Conservation (phyloP, 192 early-diverging fungal genomes). For the Podila epicladia region DNA sequence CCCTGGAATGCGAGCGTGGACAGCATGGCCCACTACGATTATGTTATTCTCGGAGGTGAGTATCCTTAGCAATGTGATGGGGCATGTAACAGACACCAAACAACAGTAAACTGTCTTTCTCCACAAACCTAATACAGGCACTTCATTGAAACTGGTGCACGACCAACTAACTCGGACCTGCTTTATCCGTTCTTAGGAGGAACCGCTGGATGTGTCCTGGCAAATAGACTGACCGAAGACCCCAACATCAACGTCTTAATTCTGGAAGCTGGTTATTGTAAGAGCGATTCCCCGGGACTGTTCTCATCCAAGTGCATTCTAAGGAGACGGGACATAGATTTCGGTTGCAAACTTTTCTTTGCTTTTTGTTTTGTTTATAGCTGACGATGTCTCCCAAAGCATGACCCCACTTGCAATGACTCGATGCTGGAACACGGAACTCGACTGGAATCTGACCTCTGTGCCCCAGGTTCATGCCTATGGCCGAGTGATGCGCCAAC, state of each 20-base stretch:
- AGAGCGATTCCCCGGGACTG: background rate
- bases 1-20: slow-evolving; percentile 27
- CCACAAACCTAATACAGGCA: too few relatives aligned
- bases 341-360: background rate
- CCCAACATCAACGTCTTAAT: slow-evolving; percentile 34
- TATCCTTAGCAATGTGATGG: too few relatives aligned
- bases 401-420: slow-evolving; percentile 10
- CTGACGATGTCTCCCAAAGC: slow-evolving; percentile 26
- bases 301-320: too few relatives aligned
- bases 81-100: too few relatives aligned
- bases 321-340: background rate
- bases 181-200: slow-evolving; percentile 9
- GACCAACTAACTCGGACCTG: background rate
- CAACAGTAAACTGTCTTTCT: too few relatives aligned
- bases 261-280: slow-evolving; percentile 44
- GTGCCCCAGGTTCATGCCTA: slow-evolving; percentile 28
- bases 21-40: slow-evolving; percentile 23
- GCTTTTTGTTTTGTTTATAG: background rate
- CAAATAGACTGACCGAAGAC: slow-evolving; percentile 41
- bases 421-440: slow-evolving; percentile 5
- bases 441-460: slow-evolving; percentile 25
- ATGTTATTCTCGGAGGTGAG: slow-evolving; percentile 37
- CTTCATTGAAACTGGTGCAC: too few relatives aligned
- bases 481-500: slow-evolving; percentile 30
- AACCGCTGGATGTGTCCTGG: slow-evolving; percentile 50